Conservation (phyloP, 352 stramenopile genomes). For the Phytophthora fragariae region DNA sequence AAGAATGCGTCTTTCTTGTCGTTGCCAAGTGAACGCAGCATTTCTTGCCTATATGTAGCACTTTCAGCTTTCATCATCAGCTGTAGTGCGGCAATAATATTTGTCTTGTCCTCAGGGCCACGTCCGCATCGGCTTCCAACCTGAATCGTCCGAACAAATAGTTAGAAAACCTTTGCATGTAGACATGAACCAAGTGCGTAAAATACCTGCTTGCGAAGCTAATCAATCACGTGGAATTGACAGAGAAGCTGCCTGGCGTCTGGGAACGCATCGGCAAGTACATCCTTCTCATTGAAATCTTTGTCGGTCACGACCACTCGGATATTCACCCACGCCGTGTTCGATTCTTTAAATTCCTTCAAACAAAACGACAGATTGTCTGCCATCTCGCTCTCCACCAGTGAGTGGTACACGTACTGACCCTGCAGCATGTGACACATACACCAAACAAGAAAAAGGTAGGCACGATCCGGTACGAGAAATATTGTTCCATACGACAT, state of each 20-base stretch:
- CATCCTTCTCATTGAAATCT: conserved; percentile 20
- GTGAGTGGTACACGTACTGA: conserved; percentile 20
- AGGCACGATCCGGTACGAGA: conserved; percentile 1
- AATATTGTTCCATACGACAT: too few species aligned
- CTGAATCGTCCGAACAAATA: not conserved
- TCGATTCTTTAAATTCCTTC: conserved; percentile 17
- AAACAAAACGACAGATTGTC: conserved; percentile 13
- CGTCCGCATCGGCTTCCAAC: conserved; percentile 3
- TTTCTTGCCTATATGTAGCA: too few species aligned
- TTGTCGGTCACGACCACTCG: conserved; percentile 20
- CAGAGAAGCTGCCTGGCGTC: conserved; percentile 19
- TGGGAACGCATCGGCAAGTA: conserved; percentile 16
- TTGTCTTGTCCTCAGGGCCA: not conserved
- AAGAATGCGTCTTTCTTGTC: conserved; percentile 14
- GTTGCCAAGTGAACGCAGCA: conserved; percentile 2
- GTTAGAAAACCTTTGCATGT: not conserved
- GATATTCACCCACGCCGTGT: conserved; percentile 20
- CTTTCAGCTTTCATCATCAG: conserved; percentile 20
- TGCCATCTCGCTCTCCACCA: conserved; percentile 16
- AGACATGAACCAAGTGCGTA: not conserved
- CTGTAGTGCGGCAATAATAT: conserved; percentile 1
- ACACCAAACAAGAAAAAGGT: not conserved
- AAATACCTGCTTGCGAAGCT: conserved; percentile 13
- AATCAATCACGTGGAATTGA: conserved; percentile 24
- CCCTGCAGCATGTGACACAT: conserved; percentile 1